Percentiles rank a stretch among this genome's conserved stretches.
These are phyloP conservation scores for Tephrocybe sp. DNA, from an alignment of 768 basidiomycete genomes.

Conservation along the genomic window DNA sequence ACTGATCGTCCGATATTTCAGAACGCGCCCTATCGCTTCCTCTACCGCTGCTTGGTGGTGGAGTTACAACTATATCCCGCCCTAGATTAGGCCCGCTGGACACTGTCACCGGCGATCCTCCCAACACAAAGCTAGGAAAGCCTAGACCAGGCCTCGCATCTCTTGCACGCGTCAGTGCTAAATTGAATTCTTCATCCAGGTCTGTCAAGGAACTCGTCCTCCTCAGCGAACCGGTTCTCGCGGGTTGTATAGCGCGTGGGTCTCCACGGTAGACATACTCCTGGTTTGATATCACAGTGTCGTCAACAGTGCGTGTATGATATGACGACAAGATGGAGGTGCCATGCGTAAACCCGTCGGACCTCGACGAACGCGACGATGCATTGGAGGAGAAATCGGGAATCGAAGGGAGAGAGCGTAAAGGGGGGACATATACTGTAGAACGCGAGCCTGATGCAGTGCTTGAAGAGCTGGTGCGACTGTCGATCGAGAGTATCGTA, in stretches of 20 bases:
- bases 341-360: constrained; percentile 30
- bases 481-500: constrained; percentile 62
- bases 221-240: constrained; percentile 40
- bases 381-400: constrained; percentile 50
- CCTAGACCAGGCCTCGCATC: constrained; percentile 37
- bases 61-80: constrained; percentile 38
- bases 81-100: constrained; percentile 62
- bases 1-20: constrained; percentile 36
- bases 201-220: constrained; percentile 77
- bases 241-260: constrained; percentile 67
- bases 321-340: constrained; percentile 55
- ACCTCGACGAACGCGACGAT: constrained; percentile 24
- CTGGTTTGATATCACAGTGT: constrained; percentile 62
- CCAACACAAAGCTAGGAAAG: constrained; percentile 36
- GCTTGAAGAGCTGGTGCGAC: constrained; percentile 39
- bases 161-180: constrained; percentile 43
- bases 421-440: constrained; percentile 74
- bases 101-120: constrained; percentile 67
- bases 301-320: constrained; percentile 69
- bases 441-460: constrained; percentile 66
- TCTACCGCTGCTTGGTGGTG: constrained; percentile 35
- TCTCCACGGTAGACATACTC: constrained; percentile 73
- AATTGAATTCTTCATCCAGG: constrained; percentile 57
- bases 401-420: constrained; percentile 68
- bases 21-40: constrained; percentile 32